Conservation (phyloP, 1,139 yeast species). For the Debaryomyces coudertii region DNA sequence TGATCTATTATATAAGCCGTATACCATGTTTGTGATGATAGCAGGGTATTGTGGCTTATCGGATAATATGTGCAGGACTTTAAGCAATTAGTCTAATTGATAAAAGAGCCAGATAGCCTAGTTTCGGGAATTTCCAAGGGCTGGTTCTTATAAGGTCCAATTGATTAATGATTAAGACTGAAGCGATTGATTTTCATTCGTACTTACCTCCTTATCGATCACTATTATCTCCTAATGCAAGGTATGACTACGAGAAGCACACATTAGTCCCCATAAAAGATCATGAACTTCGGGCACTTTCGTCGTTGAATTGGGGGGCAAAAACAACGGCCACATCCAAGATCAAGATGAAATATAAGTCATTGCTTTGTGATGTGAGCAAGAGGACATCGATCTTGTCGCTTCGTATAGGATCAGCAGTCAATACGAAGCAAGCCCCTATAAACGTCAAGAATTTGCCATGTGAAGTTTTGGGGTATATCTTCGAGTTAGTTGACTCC, state of each 20-base stretch:
- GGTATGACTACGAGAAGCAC: slow-evolving; percentile 49
- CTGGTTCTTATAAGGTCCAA: neutral
- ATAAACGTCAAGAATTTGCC: slow-evolving; percentile 33
- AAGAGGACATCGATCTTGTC: slow-evolving; percentile 28
- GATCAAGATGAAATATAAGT: slow-evolving; percentile 48
- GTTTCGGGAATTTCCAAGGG: neutral
- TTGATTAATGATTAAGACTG: slow-evolving; percentile 10
- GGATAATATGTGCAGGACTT: neutral
- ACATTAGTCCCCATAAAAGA: slow-evolving; percentile 42
- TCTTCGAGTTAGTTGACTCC: slow-evolving; percentile 36
- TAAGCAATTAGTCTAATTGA: slow-evolving; percentile 1
- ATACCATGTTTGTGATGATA: neutral
- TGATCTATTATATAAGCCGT: neutral
- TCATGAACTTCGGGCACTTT: slow-evolving; percentile 27
- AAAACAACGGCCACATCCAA: slow-evolving; percentile 9
- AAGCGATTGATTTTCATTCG: slow-evolving; percentile 32
- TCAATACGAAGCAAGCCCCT: slow-evolving; percentile 12
- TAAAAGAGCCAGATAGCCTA: slow-evolving; percentile 1
- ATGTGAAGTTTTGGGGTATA: slow-evolving; percentile 36
- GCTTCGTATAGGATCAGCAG: slow-evolving; percentile 14
- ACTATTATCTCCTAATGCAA: slow-evolving; percentile 43
- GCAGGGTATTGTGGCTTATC: neutral
- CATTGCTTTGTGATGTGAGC: slow-evolving; percentile 45
- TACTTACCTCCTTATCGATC: slow-evolving; percentile 52
- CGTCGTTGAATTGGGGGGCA: neutral